These are phyloP conservation scores for Hypoxylon fragiforme DNA, from an alignment of 495 filamentous ascomycete genomes.

Conservation along the genomic window DNA sequence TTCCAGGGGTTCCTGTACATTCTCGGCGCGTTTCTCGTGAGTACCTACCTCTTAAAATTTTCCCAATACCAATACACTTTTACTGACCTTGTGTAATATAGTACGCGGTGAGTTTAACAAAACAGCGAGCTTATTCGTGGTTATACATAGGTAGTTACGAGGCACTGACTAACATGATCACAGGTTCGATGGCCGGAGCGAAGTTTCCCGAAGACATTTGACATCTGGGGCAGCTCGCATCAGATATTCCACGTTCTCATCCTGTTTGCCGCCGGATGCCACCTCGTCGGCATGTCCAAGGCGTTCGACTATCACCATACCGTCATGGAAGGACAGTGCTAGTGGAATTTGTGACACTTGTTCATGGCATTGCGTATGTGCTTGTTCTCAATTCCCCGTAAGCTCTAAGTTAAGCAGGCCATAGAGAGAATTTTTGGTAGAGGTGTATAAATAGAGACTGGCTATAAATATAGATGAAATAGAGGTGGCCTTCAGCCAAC, in stretches of 20 bases:
- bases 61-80: not conserved
- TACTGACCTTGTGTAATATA: slow-evolving; percentile 7
- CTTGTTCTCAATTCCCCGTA: too few relatives aligned
- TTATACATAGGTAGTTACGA: not conserved
- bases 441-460: not conserved
- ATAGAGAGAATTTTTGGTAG: too few relatives aligned
- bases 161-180: slow-evolving; percentile 16
- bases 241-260: slow-evolving; percentile 81
- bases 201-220: slow-evolving; percentile 64
- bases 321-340: slow-evolving; percentile 41
- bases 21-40: slow-evolving; percentile 69
- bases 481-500: too few relatives aligned
- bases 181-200: slow-evolving; percentile 64
- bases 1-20: slow-evolving; percentile 83
- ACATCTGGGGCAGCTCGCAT: slow-evolving; percentile 78
- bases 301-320: slow-evolving; percentile 55
- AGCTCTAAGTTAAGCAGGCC: too few relatives aligned
- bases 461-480: not conserved
- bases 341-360: not conserved
- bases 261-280: slow-evolving; percentile 64
- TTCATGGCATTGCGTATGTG: not conserved
- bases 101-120: slow-evolving; percentile 26
- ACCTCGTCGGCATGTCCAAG: slow-evolving; percentile 63
- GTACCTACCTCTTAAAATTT: not conserved
- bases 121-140: slow-evolving; percentile 8